Conservation (phyloP, 2,329 filamentous ascomycete species). For the Talaromyces marneffei region DNA sequence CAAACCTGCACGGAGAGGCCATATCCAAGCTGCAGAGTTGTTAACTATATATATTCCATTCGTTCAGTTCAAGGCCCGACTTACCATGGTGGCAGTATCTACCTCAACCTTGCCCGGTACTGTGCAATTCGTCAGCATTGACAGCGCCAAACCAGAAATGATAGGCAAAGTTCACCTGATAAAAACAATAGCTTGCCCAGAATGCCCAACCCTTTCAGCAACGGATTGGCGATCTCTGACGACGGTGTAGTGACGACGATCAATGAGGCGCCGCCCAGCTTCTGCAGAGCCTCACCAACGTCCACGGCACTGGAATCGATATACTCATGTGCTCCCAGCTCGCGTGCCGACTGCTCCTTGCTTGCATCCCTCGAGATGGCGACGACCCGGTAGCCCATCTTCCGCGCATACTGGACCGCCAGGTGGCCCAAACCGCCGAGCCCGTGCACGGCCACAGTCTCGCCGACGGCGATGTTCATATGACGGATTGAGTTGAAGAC, state of each 20-base stretch:
- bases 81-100: too few relatives aligned
- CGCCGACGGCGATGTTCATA: constrained; percentile 57
- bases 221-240: constrained; percentile 26
- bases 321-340: constrained; percentile 57
- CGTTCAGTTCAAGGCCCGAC: too few relatives aligned
- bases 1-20: constrained; percentile 47
- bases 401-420: constrained; percentile 61
- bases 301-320: constrained; percentile 48
- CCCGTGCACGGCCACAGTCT: constrained; percentile 63
- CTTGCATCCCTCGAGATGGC: constrained; percentile 24
- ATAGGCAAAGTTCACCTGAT: not conserved
- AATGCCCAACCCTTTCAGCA: constrained; percentile 28
- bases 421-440: constrained; percentile 67
- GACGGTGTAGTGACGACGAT: constrained; percentile 37
- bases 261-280: constrained; percentile 31
- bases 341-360: constrained; percentile 24
- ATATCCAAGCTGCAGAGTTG: constrained; percentile 37
- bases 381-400: constrained; percentile 56
- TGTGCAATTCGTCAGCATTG: too few relatives aligned
- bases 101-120: too few relatives aligned
- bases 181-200: constrained; percentile 8
- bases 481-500: constrained; percentile 51
- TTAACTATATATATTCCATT: too few relatives aligned
- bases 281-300: constrained; percentile 28
- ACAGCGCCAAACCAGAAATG: too few relatives aligned